Conservation (phyloP, 2,329 filamentous ascomycete species). For the Trichoderma breve region DNA sequence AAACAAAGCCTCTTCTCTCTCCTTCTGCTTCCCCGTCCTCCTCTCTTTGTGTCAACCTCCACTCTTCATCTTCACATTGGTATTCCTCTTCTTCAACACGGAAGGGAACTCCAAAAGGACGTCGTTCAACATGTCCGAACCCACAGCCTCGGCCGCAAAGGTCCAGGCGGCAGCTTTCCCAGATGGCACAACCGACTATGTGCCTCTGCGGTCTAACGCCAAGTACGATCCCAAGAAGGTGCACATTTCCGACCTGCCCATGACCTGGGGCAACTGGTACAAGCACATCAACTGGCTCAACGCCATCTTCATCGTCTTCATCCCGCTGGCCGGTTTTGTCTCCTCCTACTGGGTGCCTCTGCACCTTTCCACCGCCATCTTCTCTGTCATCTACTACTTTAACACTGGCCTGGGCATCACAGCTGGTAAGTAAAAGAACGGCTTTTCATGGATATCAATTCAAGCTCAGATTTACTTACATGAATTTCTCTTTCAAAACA, state of each 20-base stretch:
- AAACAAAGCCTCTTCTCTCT: background rate
- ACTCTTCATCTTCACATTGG: background rate
- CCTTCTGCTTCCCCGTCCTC: background rate
- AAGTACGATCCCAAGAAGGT: slow-evolving; percentile 64
- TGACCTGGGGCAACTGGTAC: slow-evolving; percentile 82
- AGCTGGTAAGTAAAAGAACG: slow-evolving; percentile 54
- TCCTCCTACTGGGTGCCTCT: slow-evolving; percentile 77
- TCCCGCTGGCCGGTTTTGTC: slow-evolving; percentile 72
- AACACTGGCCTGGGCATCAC: slow-evolving; percentile 79
- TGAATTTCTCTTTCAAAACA: background rate
- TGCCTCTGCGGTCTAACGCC: slow-evolving; percentile 43
- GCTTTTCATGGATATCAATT: background rate
- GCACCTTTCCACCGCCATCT: slow-evolving; percentile 67
- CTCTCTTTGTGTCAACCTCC: background rate
- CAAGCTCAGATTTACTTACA: background rate
- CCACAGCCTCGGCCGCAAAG: slow-evolving; percentile 40
- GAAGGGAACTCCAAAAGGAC: background rate
- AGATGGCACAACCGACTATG: slow-evolving; percentile 57
- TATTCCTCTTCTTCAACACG: background rate
- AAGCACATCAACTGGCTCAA: slow-evolving; percentile 96
- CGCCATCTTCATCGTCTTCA: slow-evolving; percentile 72
- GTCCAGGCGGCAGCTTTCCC: slow-evolving; percentile 43
- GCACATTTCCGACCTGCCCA: slow-evolving; percentile 80
- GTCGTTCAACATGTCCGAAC: slow-evolving; percentile 32
- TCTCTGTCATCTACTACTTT: slow-evolving; percentile 77